These are phyloP conservation scores for Candida adriatica DNA, from an alignment of 805 yeast genomes.

Conservation along the genomic window DNA sequence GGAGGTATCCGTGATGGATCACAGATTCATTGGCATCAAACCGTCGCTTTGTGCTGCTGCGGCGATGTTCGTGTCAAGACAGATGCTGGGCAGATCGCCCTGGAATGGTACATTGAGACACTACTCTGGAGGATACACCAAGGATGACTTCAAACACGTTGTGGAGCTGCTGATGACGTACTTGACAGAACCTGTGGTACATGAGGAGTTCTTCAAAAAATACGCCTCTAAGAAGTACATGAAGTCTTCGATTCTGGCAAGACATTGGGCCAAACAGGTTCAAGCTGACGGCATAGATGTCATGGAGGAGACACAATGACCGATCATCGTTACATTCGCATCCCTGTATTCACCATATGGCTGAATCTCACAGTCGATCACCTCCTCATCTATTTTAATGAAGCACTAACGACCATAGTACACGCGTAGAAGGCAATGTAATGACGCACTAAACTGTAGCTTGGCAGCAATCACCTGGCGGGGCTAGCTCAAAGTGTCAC, in stretches of 20 bases:
- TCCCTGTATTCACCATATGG: neutral
- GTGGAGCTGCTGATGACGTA: conserved; percentile 71
- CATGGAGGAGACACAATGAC: conserved; percentile 1
- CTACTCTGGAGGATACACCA: conserved; percentile 86
- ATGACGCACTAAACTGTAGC: no score
- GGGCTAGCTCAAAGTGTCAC: no score
- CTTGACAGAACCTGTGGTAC: conserved; percentile 71
- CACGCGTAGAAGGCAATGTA: no score
- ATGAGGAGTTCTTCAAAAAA: conserved; percentile 89
- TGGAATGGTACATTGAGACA: conserved; percentile 88
- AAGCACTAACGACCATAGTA: no score
- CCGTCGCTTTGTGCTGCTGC: conserved; percentile 84
- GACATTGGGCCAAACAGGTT: conserved; percentile 33
- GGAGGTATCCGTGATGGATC: conserved; percentile 72
- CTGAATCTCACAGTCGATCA: no score
- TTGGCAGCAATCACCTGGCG: no score
- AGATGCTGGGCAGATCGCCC: conserved; percentile 54
- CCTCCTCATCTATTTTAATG: no score
- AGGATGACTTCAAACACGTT: conserved; percentile 62
- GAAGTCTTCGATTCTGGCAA: conserved; percentile 74
- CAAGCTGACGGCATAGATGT: conserved; percentile 1
- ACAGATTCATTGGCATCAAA: conserved; percentile 60
- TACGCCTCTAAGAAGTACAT: conserved; percentile 84
- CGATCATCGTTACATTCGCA: neutral
- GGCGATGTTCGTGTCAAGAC: conserved; percentile 77